These are phyloP conservation scores for Neurospora sp. DNA, from an alignment of 495 filamentous ascomycete genomes.

Conservation along the genomic window DNA sequence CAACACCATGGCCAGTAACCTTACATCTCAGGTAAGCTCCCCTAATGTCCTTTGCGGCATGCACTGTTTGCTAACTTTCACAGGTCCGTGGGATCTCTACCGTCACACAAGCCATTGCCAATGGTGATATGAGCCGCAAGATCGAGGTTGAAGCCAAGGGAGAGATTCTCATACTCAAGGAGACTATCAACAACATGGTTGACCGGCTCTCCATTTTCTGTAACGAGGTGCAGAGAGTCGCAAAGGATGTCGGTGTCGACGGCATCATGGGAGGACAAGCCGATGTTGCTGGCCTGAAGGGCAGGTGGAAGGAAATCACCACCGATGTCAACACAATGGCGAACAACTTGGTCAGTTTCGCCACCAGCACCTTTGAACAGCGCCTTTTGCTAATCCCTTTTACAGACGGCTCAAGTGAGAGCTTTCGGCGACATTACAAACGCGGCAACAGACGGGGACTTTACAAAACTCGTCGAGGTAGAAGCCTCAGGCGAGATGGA, in stretches of 20 bases:
- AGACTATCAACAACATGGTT: constrained; percentile 99
- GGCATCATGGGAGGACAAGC: constrained; percentile 99
- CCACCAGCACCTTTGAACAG: neutral
- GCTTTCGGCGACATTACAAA: constrained; percentile 98
- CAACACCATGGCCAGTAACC: constrained; percentile 90
- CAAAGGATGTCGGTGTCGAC: constrained; percentile 94
- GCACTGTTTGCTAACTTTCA: constrained; percentile 6
- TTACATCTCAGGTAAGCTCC: constrained; percentile 62
- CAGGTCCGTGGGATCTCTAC: constrained; percentile 88
- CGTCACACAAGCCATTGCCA: constrained; percentile 94
- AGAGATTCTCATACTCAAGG: constrained; percentile 87
- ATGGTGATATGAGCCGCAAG: constrained; percentile 87
- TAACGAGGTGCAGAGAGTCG: constrained; percentile 92
- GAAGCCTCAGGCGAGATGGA: constrained; percentile 99
- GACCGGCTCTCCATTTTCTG: constrained; percentile 92
- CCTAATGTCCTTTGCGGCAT: neutral
- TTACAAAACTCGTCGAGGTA: constrained; percentile 94
- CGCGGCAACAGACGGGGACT: constrained; percentile 92
- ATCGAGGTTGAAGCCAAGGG: constrained; percentile 94
- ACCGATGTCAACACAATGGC: constrained; percentile 98
- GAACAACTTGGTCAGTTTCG: constrained; percentile 58
- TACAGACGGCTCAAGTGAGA: constrained; percentile 82
- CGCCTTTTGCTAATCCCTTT: constrained; percentile 6
- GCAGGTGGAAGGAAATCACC: constrained; percentile 97
- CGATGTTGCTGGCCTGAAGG: constrained; percentile 85